Base-by-base conservation (phyloP, 495 filamentous ascomycete genomes). In the Penicillium angulare region DNA sequence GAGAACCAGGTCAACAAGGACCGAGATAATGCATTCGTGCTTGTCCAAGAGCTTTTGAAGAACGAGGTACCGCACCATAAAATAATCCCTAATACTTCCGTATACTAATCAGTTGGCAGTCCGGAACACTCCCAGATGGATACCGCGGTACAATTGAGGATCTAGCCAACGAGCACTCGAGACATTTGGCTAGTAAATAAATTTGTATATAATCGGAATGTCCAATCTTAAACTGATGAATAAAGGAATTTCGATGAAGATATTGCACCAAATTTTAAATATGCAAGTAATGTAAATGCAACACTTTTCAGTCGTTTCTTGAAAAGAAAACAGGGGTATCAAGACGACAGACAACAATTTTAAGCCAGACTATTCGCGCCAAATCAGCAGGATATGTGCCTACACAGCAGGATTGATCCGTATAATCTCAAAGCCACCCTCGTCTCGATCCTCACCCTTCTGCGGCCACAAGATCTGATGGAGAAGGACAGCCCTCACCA, bases 401-500 rank as follows among this genome's bases (percentile, higher is more conserved):
- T 54, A 31, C 5, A 43, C 43, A 26, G 50, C 62, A 26, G 70
- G 61, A 12, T 67, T 66, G 17, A 73, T 53, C 16, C 44, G 48
- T 26, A 62, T 59, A 15, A 76, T 69, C 24, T 71, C 67, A 61
- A 82, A 86, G 0, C 82, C 82, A 49, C 80, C 83, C 48, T 85
- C 82, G 32, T 79, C 77, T 45, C 79, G 69, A 62, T 85, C 79
- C 50, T 86, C 85, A 18, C 84, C 82, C 52, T 81, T 84, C 61
- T 86, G 80, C 2, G 87, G 86, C 87, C 86, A 89, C 3, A 90
- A 63, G 16, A 89, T 76, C 53, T 90, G 77, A 52, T 75, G 81
- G 35, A 72, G 57, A 45, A 78, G 61, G 29, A 95, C 75, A 16
- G 87, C 86, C 1, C 81, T 67, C 43, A 89, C 48, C 89, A 92